phyloP scores from a whole-genome alignment of 2,329 filamentous ascomycete genomes.

The Aspergillus texensis region DNA sequence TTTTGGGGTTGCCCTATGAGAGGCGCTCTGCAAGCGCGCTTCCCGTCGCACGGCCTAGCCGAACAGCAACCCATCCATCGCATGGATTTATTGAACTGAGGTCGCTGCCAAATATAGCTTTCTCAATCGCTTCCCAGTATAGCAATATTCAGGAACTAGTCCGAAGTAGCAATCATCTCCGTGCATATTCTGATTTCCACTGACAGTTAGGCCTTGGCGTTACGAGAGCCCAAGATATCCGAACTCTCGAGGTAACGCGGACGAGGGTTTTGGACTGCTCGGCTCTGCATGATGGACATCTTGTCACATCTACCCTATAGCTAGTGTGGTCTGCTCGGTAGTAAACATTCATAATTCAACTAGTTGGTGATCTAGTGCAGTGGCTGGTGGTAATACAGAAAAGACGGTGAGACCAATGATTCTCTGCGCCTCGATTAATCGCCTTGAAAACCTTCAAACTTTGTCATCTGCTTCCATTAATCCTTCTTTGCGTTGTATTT shows the following conservation, averaged over 20 bases:
- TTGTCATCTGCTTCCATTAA: not conserved
- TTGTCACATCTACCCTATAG: slow-evolving; percentile 24
- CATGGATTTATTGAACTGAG: slow-evolving; percentile 4
- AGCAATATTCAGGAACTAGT: slow-evolving; percentile 13
- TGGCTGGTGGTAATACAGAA: slow-evolving; percentile 2
- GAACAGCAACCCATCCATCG: slow-evolving; percentile 10
- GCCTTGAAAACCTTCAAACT: not conserved
- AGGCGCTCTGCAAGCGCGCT: slow-evolving; percentile 34
- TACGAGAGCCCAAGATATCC: slow-evolving; percentile 6
- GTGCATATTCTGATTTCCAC: slow-evolving; percentile 6
- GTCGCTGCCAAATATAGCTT: slow-evolving; percentile 24
- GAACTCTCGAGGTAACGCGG: slow-evolving; percentile 1
- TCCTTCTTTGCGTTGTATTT: not conserved
- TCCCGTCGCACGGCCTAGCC: slow-evolving; percentile 26
- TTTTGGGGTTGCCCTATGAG: slow-evolving; percentile 25
- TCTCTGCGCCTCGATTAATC: not conserved
- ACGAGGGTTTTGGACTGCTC: slow-evolving; percentile 13
- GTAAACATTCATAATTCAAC: slow-evolving; percentile 12
- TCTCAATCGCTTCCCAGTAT: not conserved
- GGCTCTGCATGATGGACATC: slow-evolving; percentile 21
- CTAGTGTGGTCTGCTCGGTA: slow-evolving; percentile 7
- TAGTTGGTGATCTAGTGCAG: not conserved
- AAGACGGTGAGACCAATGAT: slow-evolving; percentile 14
- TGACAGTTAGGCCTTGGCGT: slow-evolving; percentile 8
- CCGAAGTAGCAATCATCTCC: slow-evolving; percentile 19